Evolutionary conservation across 2,329 filamentous ascomycete species (phyloP), one percentile per base, ranked within the genome.

Genomic region (Microcyclosporella mali): DNA sequence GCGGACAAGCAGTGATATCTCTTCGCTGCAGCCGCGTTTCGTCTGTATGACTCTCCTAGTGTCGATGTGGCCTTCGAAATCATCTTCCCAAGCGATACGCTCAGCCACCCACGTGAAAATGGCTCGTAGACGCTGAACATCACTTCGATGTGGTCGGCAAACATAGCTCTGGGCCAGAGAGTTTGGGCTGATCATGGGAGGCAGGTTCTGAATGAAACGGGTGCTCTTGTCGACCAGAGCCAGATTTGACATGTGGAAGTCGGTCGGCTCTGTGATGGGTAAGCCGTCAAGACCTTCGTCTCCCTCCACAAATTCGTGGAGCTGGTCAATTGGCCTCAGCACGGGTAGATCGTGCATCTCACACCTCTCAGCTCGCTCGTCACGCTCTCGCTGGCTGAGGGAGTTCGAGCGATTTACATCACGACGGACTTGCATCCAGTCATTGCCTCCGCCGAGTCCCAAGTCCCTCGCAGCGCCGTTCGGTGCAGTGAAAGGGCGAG

Each of bases 31-130:
- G 4, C 81, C 92, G 49, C 89, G 78, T 63, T 85, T 89, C 14
- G 81, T 82, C 53, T 92, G 83, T 25, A 98, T 82, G 3, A 95
- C 86, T 35, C 86, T 79, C 41, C 85, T 78, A 2, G 88, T 84
- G 62, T 98, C 88, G 40, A 92, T 70, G 6, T 84, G 75, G n/a
- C 83, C 85, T 54, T 94, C 88, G 51, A 88, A 88, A 52, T 94
- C 88, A 57, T 95, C 90, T 61, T 98, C 92, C 92, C 92, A 98
- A 25, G 78, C 79, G 43, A 98, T 82, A 56, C 90, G 88, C 62
- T 98, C 92, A n/a, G 87, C 79, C 4, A 94, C 87, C 90, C 90
- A 98, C 1, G 86, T 95, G 59, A 97, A 98, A 49, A 98, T 97
- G 12, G 92, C 90, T 17, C 94, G 79, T 18, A 98, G 69, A 28